Percentiles rank a stretch among this genome's conserved stretches.
phyloP scores from a whole-genome alignment of 164 flowering plant genomes.

The Aristolochia contorta region DNA sequence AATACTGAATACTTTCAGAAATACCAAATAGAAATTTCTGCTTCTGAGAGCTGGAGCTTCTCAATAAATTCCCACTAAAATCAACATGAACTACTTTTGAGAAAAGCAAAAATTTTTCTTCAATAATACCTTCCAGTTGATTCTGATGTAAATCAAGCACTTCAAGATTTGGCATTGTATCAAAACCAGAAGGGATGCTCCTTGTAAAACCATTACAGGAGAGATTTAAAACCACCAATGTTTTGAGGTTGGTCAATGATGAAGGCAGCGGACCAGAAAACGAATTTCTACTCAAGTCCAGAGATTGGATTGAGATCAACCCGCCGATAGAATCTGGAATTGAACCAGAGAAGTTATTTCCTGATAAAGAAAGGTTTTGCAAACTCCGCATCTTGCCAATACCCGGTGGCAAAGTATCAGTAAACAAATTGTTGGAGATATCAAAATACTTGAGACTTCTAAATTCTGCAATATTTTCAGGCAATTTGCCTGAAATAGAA shows the following conservation, averaged over 20 bases:
- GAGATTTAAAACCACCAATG: slow-evolving; percentile 58
- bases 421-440: slow-evolving; percentile 67
- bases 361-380: slow-evolving; percentile 66
- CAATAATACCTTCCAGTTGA: slow-evolving; percentile 53
- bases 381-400: slow-evolving; percentile 53
- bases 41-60: slow-evolving; percentile 32
- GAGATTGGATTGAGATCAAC: slow-evolving; percentile 46
- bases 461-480: slow-evolving; percentile 44
- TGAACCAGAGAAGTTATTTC: slow-evolving; percentile 79
- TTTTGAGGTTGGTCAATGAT: slow-evolving; percentile 41
- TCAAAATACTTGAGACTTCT: slow-evolving; percentile 62
- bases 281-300: slow-evolving; percentile 78
- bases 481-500: slow-evolving; percentile 58
- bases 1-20: slow-evolving; percentile 52
- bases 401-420: slow-evolving; percentile 47
- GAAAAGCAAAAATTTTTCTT: slow-evolving; percentile 49
- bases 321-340: slow-evolving; percentile 61
- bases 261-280: slow-evolving; percentile 67
- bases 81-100: slow-evolving; percentile 66
- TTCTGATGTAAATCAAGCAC: slow-evolving; percentile 85
- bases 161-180: slow-evolving; percentile 36
- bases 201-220: slow-evolving; percentile 53
- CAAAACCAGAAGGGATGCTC: slow-evolving; percentile 67
- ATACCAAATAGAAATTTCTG: slow-evolving; percentile 46
- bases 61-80: slow-evolving; percentile 67